phyloP scores from a whole-genome alignment of 441 rosid genomes.

The Eutrema salsugineum region DNA sequence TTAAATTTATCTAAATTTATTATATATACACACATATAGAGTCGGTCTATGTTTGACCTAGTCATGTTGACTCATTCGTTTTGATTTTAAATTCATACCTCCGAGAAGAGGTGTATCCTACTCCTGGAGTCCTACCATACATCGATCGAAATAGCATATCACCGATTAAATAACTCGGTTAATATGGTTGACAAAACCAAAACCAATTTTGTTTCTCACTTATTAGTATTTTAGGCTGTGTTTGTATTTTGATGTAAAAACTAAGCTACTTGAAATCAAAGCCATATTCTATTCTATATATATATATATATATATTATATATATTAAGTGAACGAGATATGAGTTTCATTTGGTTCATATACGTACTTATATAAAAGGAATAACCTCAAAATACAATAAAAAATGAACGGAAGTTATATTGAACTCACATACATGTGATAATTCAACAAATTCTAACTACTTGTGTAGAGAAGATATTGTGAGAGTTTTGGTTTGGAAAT shows the following conservation, averaged over 20 bases:
- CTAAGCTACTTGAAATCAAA: background rate
- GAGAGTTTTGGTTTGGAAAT: background rate
- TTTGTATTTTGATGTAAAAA: background rate
- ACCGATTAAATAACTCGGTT: background rate
- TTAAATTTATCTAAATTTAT: too few species aligned
- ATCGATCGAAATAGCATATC: background rate
- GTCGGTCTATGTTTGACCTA: conserved; percentile 1
- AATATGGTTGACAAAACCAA: conserved; percentile 1
- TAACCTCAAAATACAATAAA: background rate
- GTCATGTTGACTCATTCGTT: conserved; percentile 22
- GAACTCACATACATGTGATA: background rate
- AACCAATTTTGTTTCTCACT: background rate
- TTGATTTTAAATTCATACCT: background rate
- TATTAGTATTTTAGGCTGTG: background rate
- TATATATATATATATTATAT: too few species aligned
- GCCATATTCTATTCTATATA: too few species aligned
- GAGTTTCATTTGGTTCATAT: background rate
- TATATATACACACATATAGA: background rate
- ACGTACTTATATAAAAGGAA: background rate
- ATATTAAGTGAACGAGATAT: background rate
- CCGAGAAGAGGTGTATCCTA: background rate
- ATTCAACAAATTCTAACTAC: background rate
- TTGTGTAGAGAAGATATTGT: background rate
- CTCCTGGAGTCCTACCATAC: background rate
- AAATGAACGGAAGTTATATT: background rate